Base-by-base conservation (phyloP, 441 rosid genomes). In the Erysimum cheiri region DNA sequence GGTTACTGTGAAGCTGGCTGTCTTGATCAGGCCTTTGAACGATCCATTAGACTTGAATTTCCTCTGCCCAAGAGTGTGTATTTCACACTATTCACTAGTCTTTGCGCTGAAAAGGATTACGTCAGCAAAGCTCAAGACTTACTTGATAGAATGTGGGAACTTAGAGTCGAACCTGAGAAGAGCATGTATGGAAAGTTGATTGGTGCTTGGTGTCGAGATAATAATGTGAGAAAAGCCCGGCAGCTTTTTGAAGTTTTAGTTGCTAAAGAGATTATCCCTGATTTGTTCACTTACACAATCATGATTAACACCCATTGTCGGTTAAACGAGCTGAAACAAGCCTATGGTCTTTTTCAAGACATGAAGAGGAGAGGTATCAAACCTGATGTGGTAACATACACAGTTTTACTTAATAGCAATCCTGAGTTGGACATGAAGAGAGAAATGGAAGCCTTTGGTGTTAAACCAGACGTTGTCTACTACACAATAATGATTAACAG, bases 291-390 rank as follows among this genome's bases (percentile, higher is more conserved):
- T 11, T 90, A 83, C 81, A 90, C 88, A 3, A 80, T 67, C 37
- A 82, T 90, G 96, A 87, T 88, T 10, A 67, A 79, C 63, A 73
- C 86, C 14, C 88, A 82, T 62, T 89, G 89, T 66, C 84, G 73
- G 64, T 26, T 54, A 29, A 79, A 86, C 47, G 6, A 59, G 70
- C 63, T 70, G 64, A 70, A 6, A 48, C 67, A 84, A 70, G 89
- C 84, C 11, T 22, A 8, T 64, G 52, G 44, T 72, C 80, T 87
- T 78, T 84, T 87, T 37, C 19, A 13, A 65, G 83, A 86, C 47
- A 88, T 90, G 91, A 82, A 83, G 76, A 48, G 28, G 53, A 82
- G 65, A 72, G 86, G 83, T 35, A 66, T 90, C 37, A 70, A 54
- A 40, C 92, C 84, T 53, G 91, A 88, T 85, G 76, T 85, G 48